Evolutionary conservation across 2,329 filamentous ascomycete species (phyloP).

Genomic region (Xylariaceae sp.): DNA sequence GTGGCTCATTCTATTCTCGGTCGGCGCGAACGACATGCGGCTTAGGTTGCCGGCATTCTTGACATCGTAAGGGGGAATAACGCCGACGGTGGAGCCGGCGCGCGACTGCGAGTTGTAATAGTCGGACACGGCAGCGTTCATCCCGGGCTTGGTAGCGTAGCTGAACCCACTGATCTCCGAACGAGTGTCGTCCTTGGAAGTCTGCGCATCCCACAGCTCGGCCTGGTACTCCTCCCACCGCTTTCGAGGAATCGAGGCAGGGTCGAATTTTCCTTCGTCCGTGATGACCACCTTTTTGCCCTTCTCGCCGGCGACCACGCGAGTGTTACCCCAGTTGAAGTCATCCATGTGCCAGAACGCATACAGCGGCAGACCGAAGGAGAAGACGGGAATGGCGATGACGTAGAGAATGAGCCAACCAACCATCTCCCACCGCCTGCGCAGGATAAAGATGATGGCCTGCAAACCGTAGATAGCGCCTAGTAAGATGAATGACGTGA

Average conservation of each 20-base stretch:
- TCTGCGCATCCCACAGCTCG: slow-evolving; percentile 95
- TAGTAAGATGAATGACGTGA: slow-evolving; percentile 84
- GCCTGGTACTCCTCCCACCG: slow-evolving; percentile 99
- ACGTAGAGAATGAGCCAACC: slow-evolving; percentile 99
- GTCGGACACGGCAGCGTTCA: slow-evolving; percentile 53
- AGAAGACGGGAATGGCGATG: slow-evolving; percentile 84
- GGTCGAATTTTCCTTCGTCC: slow-evolving; percentile 97
- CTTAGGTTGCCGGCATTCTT: slow-evolving; percentile 44
- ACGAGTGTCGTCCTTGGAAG: slow-evolving; percentile 69
- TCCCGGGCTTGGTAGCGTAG: slow-evolving; percentile 79
- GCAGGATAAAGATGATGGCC: slow-evolving; percentile 91
- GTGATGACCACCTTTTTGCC: slow-evolving; percentile 89
- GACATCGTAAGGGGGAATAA: slow-evolving; percentile 39
- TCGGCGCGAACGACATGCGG: slow-evolving; percentile 75
- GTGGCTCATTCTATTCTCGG: slow-evolving; percentile 61
- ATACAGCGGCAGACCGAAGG: slow-evolving; percentile 83
- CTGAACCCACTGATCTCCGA: slow-evolving; percentile 92
- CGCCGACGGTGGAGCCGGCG: slow-evolving; percentile 49
- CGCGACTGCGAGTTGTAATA: slow-evolving; percentile 56
- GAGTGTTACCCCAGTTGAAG: slow-evolving; percentile 98
- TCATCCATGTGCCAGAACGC: slow-evolving; percentile 99
- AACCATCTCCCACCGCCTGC: slow-evolving; percentile 98
- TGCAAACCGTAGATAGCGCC: slow-evolving; percentile 97
- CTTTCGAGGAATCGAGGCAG: slow-evolving; percentile 87
- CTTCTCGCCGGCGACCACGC: slow-evolving; percentile 89